phyloP scores from a whole-genome alignment of 352 stramenopile species.

The Phytophthora cactorum region DNA sequence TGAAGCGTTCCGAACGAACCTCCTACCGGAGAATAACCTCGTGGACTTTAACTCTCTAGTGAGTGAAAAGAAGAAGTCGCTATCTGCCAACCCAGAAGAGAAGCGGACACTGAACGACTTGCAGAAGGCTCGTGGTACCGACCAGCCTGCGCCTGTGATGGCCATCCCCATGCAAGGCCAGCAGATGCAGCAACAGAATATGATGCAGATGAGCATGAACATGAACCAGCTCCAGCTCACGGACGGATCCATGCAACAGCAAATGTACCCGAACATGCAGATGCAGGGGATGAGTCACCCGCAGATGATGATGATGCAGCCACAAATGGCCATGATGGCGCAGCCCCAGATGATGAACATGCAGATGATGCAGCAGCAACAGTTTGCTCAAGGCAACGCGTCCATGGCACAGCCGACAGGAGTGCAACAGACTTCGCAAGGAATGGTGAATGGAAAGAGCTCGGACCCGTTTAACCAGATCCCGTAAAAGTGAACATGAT shows the following conservation, averaged over 20 bases:
- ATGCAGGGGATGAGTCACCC: constrained; percentile 32
- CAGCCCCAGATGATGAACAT: constrained; percentile 47
- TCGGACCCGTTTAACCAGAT: constrained; percentile 35
- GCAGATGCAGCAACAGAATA: constrained; percentile 37
- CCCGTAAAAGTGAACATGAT: constrained; percentile 22
- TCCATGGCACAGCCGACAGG: constrained; percentile 15
- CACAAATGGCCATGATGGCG: constrained; percentile 49
- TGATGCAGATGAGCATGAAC: constrained; percentile 47
- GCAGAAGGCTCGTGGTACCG: constrained; percentile 45
- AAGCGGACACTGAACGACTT: constrained; percentile 67
- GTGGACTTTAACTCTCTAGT: constrained; percentile 63
- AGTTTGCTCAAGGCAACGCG: constrained; percentile 22
- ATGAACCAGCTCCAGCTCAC: constrained; percentile 51
- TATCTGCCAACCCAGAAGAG: constrained; percentile 35
- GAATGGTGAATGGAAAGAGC: constrained; percentile 21
- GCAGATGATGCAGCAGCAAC: constrained; percentile 32
- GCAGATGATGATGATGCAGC: constrained; percentile 54
- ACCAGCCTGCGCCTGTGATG: constrained; percentile 53
- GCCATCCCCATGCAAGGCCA: constrained; percentile 42
- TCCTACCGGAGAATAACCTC: constrained; percentile 74
- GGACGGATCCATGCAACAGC: constrained; percentile 31
- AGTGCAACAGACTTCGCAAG: constrained; percentile 13
- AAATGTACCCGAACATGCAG: constrained; percentile 50
- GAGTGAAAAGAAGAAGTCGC: constrained; percentile 57
- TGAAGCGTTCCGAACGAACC: constrained; percentile 48